These are phyloP conservation scores for Pseudisothecium myosuroides DNA, from an alignment of 225 moss, liverwort and hornwort species.

Conservation along the genomic window DNA sequence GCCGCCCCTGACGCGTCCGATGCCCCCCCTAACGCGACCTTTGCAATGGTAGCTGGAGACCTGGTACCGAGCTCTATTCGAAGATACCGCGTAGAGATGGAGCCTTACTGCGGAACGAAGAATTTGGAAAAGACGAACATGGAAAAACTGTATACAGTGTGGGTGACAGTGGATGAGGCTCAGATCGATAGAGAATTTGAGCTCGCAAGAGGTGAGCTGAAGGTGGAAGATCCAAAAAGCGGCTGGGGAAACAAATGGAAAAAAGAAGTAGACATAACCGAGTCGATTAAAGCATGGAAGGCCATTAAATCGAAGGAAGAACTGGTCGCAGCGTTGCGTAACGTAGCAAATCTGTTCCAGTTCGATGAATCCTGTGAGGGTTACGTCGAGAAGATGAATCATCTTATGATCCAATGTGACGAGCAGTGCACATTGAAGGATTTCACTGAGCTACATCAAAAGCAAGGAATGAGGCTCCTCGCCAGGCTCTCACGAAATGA, in stretches of 20 bases:
- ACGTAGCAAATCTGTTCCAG: conserved; percentile 24
- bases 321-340: conserved; percentile 22
- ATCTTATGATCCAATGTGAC: conserved; percentile 15
- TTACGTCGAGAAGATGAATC: conserved; percentile 1
- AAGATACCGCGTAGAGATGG: conserved; percentile 23
- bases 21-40: background rate
- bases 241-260: background rate
- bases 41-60: conserved; percentile 8
- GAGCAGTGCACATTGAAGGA: conserved; percentile 28
- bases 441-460: conserved; percentile 22
- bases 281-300: conserved; percentile 49
- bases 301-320: conserved; percentile 25
- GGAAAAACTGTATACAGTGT: conserved; percentile 18
- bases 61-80: conserved; percentile 19
- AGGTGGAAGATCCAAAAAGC: background rate
- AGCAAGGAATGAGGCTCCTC: conserved; percentile 20
- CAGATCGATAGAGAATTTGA: conserved; percentile 32
- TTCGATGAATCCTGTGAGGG: conserved; percentile 22
- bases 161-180: conserved; percentile 22
- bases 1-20: background rate
- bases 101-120: conserved; percentile 16
- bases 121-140: conserved; percentile 19
- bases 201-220: conserved; percentile 17
- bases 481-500: conserved; percentile 6
- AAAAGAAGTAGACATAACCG: conserved; percentile 7